Conservation (phyloP, 371 early-diverging fungal genomes). For the Paraphysoderma sedebokerense region DNA sequence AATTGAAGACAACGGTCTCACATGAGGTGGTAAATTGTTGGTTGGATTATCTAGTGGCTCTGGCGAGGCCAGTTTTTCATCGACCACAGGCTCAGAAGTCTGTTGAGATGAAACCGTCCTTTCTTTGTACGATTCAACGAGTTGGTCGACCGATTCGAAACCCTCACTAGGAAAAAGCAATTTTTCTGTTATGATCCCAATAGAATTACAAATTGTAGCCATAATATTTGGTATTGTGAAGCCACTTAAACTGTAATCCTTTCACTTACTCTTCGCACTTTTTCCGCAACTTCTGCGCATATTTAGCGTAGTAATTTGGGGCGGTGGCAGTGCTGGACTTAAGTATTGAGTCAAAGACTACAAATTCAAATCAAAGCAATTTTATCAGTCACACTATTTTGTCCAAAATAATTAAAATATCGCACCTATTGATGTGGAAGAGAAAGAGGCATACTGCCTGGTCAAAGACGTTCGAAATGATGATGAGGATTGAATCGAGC, state of each 20-base stretch:
- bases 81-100: background rate
- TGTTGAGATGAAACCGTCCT: background rate
- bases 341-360: too few species aligned
- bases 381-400: too few species aligned
- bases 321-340: too few species aligned
- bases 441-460: too few species aligned
- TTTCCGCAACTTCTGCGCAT: background rate
- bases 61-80: background rate
- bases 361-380: too few species aligned
- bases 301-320: background rate
- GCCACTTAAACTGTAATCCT: background rate
- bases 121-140: background rate
- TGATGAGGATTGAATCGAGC: too few species aligned
- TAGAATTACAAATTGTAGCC: background rate
- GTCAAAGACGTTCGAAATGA: too few species aligned
- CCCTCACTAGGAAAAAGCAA: background rate
- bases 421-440: too few species aligned
- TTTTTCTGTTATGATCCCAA: background rate
- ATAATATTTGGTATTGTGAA: background rate
- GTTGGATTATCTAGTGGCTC: background rate
- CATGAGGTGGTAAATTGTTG: slow-evolving; percentile 1
- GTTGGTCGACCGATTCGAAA: background rate
- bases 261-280: background rate
- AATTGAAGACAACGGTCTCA: background rate
- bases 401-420: too few species aligned